Evolutionary conservation across 176 grass and related monocot species (phyloP), one percentile per base, ranked within the genome.

Genomic region (Aegilops umbellulata): DNA sequence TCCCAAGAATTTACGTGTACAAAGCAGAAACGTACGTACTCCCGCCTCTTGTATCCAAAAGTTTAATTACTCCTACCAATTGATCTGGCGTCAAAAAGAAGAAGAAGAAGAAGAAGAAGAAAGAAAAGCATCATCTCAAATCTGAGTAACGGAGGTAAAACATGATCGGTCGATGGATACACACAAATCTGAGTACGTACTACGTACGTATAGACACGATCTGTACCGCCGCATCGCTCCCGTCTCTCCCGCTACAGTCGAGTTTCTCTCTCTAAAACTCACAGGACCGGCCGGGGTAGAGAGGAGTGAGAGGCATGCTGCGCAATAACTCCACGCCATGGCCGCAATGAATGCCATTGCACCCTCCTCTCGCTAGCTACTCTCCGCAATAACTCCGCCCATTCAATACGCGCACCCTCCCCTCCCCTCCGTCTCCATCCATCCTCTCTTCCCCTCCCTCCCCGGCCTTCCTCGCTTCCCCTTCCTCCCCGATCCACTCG

Each of bases 311-410:
- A 38, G 76, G 15, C 83, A 76, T 83, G 84, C 29, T 77, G 74
- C 84, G 88, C 76, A 94, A 92, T 94, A 86, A 92, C 91, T 84
- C 89, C 90, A 93, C 91, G 81, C 89, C 90, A 80, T 85, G 79
- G 86, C 89, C 81, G 84, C 93, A 95, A 94, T 95, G 93, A 98
- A 98, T 95, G 94, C 90, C 92, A 79, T 94, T 90, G 91, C 93
- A 98, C 95, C 95, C 89, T 92, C 95, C 89, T 92, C 93, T 93
- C 88, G 86, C 90, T 87, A 76, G 86, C 90, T 87, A 76, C 93
- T 76, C 91, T 73, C 86, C 31, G 76, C 96, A 95, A 82, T 98
- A 85, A 98, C 88, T 97, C 90, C 23, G 25, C 91, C 86, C 77
- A 90, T 92, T 95, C 93, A 92, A 93, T 94, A 82, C 89, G 63